These are phyloP conservation scores for Phanerochaete carnosa DNA, from an alignment of 768 basidiomycete genomes.

Conservation along the genomic window DNA sequence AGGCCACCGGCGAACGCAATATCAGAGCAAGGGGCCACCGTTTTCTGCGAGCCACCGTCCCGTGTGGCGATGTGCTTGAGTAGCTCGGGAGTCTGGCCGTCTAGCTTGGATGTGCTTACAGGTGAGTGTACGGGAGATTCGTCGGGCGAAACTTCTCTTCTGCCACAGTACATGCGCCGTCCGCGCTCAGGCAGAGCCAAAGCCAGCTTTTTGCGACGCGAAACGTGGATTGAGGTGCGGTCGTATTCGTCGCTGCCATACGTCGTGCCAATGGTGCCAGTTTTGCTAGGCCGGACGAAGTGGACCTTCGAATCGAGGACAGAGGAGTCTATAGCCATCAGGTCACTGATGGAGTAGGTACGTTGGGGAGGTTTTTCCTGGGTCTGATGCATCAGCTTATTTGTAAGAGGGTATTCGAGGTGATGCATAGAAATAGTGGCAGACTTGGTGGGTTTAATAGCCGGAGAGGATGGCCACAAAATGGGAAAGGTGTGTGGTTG, in stretches of 20 bases:
- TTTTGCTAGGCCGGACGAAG: background rate
- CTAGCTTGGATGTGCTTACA: background rate
- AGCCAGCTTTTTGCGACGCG: background rate
- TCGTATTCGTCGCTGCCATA: slow-evolving; percentile 1
- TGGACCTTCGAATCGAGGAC: background rate
- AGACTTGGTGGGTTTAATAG: background rate
- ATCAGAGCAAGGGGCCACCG: background rate
- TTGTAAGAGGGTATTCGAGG: background rate
- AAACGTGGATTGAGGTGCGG: background rate
- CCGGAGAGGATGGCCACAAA: background rate
- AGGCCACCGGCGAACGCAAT: background rate
- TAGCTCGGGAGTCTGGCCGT: background rate
- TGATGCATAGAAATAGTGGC: background rate
- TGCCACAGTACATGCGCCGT: background rate
- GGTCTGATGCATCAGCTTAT: background rate
- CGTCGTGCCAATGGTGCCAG: background rate
- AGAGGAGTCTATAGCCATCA: background rate
- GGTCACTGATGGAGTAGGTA: background rate
- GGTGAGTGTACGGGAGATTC: background rate
- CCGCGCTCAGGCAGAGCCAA: background rate
- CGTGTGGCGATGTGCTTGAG: background rate
- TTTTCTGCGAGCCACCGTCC: background rate
- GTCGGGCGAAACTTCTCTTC: background rate
- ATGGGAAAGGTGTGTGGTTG: background rate
- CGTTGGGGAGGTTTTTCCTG: background rate